Evolutionary conservation across 148 eudicot species (phyloP).

Genomic region (Vaccinium myrtillus): DNA sequence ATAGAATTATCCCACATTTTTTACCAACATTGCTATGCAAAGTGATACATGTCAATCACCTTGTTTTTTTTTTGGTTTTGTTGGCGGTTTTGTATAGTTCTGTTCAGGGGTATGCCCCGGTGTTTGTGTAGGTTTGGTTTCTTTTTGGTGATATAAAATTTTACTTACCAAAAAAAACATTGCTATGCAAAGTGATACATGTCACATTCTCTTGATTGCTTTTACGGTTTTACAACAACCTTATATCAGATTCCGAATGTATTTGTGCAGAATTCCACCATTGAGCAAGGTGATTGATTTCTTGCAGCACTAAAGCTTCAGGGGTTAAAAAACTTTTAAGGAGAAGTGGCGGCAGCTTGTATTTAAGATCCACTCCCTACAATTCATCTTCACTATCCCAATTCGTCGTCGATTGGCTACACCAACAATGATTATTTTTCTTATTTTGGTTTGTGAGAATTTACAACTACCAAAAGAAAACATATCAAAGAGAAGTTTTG

Average conservation of each 20-base stretch:
- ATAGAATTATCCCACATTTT: not conserved
- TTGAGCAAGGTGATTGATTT: not conserved
- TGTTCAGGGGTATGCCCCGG: no score
- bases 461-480: not conserved
- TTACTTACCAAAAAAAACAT: no score
- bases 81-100: no score
- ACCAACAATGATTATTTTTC: not conserved
- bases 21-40: no score
- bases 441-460: not conserved
- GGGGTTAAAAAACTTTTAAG: not conserved
- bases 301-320: not conserved
- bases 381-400: not conserved
- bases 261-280: not conserved
- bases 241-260: not conserved
- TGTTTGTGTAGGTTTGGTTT: no score
- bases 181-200: not conserved
- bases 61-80: no score
- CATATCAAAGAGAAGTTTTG: not conserved
- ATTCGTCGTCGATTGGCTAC: not conserved
- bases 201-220: not conserved
- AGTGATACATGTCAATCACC: no score
- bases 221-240: not conserved
- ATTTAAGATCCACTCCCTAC: not conserved
- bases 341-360: not conserved
- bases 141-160: no score